phyloP scores from a whole-genome alignment of 768 basidiomycete genomes.

The Psilocybe cubensis region DNA sequence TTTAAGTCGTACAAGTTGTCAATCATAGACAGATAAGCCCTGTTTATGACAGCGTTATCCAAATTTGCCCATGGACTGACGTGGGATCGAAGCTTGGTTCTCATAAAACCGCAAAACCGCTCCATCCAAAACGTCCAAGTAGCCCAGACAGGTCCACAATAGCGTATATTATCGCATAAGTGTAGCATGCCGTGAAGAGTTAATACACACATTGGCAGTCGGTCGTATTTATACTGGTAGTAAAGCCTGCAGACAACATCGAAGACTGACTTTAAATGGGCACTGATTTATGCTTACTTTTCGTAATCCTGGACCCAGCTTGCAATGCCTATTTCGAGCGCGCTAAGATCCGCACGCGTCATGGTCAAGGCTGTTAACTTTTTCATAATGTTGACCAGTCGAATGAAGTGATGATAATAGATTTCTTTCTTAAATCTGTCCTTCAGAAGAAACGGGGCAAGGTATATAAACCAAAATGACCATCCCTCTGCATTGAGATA shows the following conservation, averaged over 20 bases:
- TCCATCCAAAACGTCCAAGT: slow-evolving; percentile 45
- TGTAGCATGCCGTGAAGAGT: slow-evolving; percentile 33
- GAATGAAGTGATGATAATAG: slow-evolving; percentile 42
- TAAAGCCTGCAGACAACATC: slow-evolving; percentile 24
- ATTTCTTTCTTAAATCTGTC: slow-evolving; percentile 24
- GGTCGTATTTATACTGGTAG: slow-evolving; percentile 25
- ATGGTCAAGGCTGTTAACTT: slow-evolving; percentile 36
- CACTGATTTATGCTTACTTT: slow-evolving; percentile 24
- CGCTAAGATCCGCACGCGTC: slow-evolving; percentile 19
- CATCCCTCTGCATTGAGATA: slow-evolving; percentile 24
- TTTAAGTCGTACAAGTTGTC: neutral
- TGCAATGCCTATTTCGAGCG: slow-evolving; percentile 29
- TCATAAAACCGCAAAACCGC: slow-evolving; percentile 32
- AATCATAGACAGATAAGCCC: neutral
- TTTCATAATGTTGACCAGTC: slow-evolving; percentile 35
- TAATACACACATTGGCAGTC: slow-evolving; percentile 30
- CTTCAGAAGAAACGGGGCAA: slow-evolving; percentile 22
- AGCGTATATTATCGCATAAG: slow-evolving; percentile 25
- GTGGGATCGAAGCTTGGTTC: neutral
- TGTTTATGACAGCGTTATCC: neutral
- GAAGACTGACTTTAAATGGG: neutral
- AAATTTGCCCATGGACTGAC: neutral
- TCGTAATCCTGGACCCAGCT: slow-evolving; percentile 44
- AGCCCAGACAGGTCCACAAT: slow-evolving; percentile 38
- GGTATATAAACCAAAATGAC: slow-evolving; percentile 27